phyloP scores from a whole-genome alignment of 176 grass and related monocot genomes.

The Thalia dealbata region DNA sequence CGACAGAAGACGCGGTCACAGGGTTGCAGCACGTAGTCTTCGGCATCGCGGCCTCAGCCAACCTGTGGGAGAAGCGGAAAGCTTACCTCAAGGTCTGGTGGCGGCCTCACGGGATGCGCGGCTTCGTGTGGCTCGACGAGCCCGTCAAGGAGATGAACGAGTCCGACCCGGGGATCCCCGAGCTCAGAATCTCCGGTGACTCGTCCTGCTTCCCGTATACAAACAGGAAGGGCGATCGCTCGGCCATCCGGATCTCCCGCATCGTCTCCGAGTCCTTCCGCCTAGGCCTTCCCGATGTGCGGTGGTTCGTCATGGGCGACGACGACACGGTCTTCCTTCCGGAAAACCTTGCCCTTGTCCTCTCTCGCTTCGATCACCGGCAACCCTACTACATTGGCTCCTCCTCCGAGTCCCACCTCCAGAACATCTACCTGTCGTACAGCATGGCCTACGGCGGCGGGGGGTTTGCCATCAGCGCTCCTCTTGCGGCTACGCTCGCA shows the following conservation, averaged over 20 bases:
- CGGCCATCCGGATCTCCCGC: slow-evolving; percentile 82
- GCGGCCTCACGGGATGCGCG: slow-evolving; percentile 63
- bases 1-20: slow-evolving; percentile 22
- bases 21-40: slow-evolving; percentile 85
- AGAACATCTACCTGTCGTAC: slow-evolving; percentile 93
- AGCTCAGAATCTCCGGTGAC: slow-evolving; percentile 61
- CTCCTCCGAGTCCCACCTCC: slow-evolving; percentile 75
- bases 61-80: slow-evolving; percentile 70
- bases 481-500: slow-evolving; percentile 60
- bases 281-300: slow-evolving; percentile 57
- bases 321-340: slow-evolving; percentile 92
- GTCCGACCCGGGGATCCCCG: slow-evolving; percentile 41
- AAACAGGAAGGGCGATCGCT: slow-evolving; percentile 60
- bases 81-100: slow-evolving; percentile 94
- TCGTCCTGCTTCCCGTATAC: slow-evolving; percentile 69
- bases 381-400: slow-evolving; percentile 90
- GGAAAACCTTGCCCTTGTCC: slow-evolving; percentile 63
- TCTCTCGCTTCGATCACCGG: slow-evolving; percentile 65
- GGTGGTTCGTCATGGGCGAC: slow-evolving; percentile 96
- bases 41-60: slow-evolving; percentile 78
- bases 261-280: slow-evolving; percentile 90
- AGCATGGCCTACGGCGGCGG: slow-evolving; percentile 93
- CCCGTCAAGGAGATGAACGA: slow-evolving; percentile 57
- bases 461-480: slow-evolving; percentile 81
- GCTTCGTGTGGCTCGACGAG: slow-evolving; percentile 84